A percentile compares a stretch with the other conserved stretches of the same genome.
These are phyloP conservation scores for Trametes elegans DNA, from an alignment of 768 basidiomycete genomes.

Conservation along the genomic window DNA sequence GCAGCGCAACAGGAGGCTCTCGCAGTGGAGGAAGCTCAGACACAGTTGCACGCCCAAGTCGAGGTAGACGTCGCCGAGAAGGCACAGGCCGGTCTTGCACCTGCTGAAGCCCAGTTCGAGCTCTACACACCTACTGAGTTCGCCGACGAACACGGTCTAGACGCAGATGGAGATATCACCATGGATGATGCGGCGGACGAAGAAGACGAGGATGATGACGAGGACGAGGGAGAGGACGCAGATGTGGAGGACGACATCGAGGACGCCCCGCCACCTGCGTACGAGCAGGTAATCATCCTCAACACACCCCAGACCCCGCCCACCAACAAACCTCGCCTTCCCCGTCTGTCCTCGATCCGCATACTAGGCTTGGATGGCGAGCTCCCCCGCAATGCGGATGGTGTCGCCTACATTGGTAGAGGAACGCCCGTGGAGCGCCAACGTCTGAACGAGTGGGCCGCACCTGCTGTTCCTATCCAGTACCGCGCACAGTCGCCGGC, in stretches of 20 bases:
- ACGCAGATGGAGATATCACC: constrained; percentile 3
- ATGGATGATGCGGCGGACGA: constrained; percentile 14
- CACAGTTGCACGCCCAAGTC: not conserved
- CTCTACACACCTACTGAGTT: constrained; percentile 15
- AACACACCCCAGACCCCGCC: not conserved
- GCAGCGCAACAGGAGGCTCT: not conserved
- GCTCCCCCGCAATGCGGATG: constrained; percentile 5
- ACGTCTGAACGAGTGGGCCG: constrained; percentile 19
- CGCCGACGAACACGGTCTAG: not conserved
- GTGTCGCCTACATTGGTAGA: constrained; percentile 18
- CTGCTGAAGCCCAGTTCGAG: constrained; percentile 18
- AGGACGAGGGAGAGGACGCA: constrained; percentile 1
- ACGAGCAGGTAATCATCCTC: constrained; percentile 10
- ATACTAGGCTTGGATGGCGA: constrained; percentile 6
- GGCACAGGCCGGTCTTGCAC: too few relatives aligned
- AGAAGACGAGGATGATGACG: constrained; percentile 6
- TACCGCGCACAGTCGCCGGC: not conserved
- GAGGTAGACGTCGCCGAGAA: too few relatives aligned
- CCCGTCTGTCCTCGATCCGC: constrained; percentile 13
- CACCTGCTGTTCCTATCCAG: not conserved
- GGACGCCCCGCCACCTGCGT: not conserved
- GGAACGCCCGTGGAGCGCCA: constrained; percentile 21
- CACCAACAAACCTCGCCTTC: constrained; percentile 1
- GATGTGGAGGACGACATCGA: constrained; percentile 2
- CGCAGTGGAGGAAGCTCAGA: not conserved